Percentiles rank a stretch among this genome's conserved stretches.
Evolutionary conservation across 1,284 basidiomycete species (phyloP).

Genomic region (Moniliophthora roreri): DNA sequence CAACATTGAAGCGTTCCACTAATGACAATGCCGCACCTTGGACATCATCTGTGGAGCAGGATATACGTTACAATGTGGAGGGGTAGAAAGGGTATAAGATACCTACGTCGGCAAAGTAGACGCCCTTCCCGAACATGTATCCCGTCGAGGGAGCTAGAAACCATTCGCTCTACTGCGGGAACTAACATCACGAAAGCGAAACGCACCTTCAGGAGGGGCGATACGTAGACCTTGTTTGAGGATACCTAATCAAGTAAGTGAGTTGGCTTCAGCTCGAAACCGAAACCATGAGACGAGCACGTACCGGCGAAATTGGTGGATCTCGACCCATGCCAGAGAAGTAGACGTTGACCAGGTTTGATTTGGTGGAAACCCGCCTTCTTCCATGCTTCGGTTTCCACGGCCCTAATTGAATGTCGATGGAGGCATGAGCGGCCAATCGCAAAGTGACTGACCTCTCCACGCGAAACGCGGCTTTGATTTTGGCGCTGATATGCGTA

Average conservation of each 20-base stretch:
- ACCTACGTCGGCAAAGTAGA: constrained; percentile 66
- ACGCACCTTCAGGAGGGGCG: constrained; percentile 62
- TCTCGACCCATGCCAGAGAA: constrained; percentile 66
- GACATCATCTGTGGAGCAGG: constrained; percentile 61
- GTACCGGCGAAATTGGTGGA: constrained; percentile 60
- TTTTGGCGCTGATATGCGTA: constrained; percentile 36
- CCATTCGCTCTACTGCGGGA: neutral
- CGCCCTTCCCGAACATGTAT: constrained; percentile 73
- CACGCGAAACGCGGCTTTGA: constrained; percentile 55
- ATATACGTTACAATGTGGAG: neutral
- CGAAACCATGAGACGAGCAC: constrained; percentile 20
- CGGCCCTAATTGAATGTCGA: constrained; percentile 29
- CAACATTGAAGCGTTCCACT: neutral
- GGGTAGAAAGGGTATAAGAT: neutral
- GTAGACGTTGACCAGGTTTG: constrained; percentile 49
- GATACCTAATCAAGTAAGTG: constrained; percentile 39
- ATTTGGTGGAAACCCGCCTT: constrained; percentile 46
- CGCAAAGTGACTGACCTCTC: constrained; percentile 39
- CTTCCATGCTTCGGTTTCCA: constrained; percentile 53
- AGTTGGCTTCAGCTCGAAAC: too few relatives aligned
- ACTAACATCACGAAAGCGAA: too few relatives aligned
- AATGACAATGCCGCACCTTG: constrained; percentile 37
- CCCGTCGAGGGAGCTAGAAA: constrained; percentile 49
- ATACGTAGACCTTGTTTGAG: constrained; percentile 67
- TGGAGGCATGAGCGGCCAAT: neutral